Evolutionary conservation across 306 rosid genomes (phyloP).

Genomic region (Dicorynia guianensis): DNA sequence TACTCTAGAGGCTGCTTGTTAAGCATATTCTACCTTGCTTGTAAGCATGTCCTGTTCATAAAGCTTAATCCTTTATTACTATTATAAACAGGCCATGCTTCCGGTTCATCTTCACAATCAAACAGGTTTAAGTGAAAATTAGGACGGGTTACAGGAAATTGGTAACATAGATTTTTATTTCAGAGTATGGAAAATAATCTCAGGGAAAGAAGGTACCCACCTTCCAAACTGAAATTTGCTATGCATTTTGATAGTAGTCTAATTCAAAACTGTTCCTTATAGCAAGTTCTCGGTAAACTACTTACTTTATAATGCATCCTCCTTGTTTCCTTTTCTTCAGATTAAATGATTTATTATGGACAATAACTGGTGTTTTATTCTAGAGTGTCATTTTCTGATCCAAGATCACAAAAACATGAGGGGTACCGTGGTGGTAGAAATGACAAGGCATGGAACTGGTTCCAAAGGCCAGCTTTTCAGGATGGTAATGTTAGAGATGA

Average conservation of each 20-base stretch:
- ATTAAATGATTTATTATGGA: not conserved
- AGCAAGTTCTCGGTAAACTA: not conserved
- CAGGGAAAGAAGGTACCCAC: conserved; percentile 47
- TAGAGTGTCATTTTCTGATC: conserved; percentile 54
- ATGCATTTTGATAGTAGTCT: not conserved
- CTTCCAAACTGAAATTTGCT: not conserved
- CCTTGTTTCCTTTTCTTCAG: not conserved
- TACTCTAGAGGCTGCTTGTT: conserved; percentile 48
- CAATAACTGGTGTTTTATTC: conserved; percentile 10
- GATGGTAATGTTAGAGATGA: conserved; percentile 47
- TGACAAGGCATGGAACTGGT: conserved; percentile 34
- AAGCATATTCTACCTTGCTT: conserved; percentile 59
- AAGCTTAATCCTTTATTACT: conserved; percentile 8
- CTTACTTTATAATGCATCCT: not conserved
- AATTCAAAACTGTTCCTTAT: conserved; percentile 4
- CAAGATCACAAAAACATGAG: conserved; percentile 40
- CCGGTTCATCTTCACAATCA: conserved; percentile 31
- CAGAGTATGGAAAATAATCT: conserved; percentile 42
- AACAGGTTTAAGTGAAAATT: not conserved
- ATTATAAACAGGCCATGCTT: conserved; percentile 13
- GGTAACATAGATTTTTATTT: conserved; percentile 13
- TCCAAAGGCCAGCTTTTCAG: conserved; percentile 35
- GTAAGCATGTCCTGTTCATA: conserved; percentile 44
- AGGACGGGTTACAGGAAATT: conserved; percentile 18
- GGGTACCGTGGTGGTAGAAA: conserved; percentile 33